These are phyloP conservation scores for Neonectria hederae DNA, from an alignment of 2,329 filamentous ascomycete genomes.

Conservation along the genomic window DNA sequence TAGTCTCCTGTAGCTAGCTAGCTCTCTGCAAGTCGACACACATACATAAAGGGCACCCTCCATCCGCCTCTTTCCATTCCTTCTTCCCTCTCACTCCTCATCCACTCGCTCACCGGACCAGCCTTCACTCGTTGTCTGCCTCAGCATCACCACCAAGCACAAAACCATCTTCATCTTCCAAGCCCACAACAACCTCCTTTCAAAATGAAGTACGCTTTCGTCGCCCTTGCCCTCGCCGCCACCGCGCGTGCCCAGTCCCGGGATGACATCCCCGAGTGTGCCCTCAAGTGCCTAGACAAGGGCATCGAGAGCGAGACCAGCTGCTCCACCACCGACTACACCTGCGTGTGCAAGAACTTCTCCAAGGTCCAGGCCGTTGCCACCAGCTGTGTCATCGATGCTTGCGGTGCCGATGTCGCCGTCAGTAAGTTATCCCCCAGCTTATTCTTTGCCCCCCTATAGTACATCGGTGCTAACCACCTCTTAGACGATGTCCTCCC, in stretches of 20 bases:
- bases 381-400: slow-evolving; percentile 48
- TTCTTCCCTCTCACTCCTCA: slow-evolving; percentile 37
- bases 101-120: slow-evolving; percentile 45
- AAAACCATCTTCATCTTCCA: not conserved
- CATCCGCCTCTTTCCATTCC: slow-evolving; percentile 24
- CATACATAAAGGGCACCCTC: slow-evolving; percentile 46
- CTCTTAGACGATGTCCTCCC: slow-evolving; percentile 52
- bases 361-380: slow-evolving; percentile 44
- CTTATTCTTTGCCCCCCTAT: not conserved
- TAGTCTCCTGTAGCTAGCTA: too few species aligned
- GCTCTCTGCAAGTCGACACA: slow-evolving; percentile 1
- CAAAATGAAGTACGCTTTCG: slow-evolving; percentile 53
- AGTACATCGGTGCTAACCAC: slow-evolving; percentile 29
- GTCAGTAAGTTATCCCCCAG: slow-evolving; percentile 46
- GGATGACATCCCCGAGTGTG: slow-evolving; percentile 51
- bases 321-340: slow-evolving; percentile 47
- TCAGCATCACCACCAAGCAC: slow-evolving; percentile 6
- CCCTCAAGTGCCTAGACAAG: slow-evolving; percentile 48
- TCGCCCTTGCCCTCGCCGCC: slow-evolving; percentile 47
- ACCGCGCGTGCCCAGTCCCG: slow-evolving; percentile 48
- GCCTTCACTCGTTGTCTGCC: slow-evolving; percentile 46
- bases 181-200: slow-evolving; percentile 27
- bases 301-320: slow-evolving; percentile 44
- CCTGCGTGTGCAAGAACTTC: slow-evolving; percentile 50
- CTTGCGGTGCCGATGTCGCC: slow-evolving; percentile 50